Conservation (phyloP, 352 stramenopile genomes). For the Pythium rhizo-oryzae region DNA sequence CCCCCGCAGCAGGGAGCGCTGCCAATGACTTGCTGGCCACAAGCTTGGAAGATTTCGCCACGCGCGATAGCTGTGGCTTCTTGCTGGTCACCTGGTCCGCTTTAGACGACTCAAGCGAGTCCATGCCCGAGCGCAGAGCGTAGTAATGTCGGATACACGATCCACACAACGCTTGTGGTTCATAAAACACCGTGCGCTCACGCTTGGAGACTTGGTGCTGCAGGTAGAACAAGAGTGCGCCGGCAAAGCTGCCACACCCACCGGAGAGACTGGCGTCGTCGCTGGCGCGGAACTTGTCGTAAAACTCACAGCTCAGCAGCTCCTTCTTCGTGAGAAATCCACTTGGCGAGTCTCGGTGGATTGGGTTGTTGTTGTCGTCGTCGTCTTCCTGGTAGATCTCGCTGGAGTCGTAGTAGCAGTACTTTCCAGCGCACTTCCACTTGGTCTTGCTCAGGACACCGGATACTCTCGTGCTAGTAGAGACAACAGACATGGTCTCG, state of each 20-base stretch:
- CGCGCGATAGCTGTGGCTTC: not conserved
- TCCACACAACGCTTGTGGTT: conserved; percentile 53
- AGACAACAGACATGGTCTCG: conserved; percentile 16
- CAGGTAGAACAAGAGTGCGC: conserved; percentile 54
- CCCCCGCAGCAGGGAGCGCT: not conserved
- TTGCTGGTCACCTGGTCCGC: not conserved
- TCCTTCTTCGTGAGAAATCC: conserved; percentile 71
- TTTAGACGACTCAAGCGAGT: too few relatives aligned
- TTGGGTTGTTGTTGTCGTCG: not conserved
- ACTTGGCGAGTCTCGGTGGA: conserved; percentile 22
- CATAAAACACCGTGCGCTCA: conserved; percentile 57
- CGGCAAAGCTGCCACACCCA: conserved; percentile 42
- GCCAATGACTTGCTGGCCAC: conserved; percentile 4
- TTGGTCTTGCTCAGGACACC: conserved; percentile 12
- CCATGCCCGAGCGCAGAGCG: conserved; percentile 24
- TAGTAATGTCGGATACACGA: conserved; percentile 53
- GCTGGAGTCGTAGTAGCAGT: conserved; percentile 10
- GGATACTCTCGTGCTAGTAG: not conserved
- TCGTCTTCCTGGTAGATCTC: conserved; percentile 13
- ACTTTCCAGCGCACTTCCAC: conserved; percentile 43
- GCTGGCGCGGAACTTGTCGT: conserved; percentile 43
- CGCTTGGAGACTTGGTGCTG: conserved; percentile 56
- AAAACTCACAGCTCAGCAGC: conserved; percentile 69
- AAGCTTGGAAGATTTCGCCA: not conserved
- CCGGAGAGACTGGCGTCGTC: conserved; percentile 49